Percentiles rank a stretch among this genome's conserved stretches.
Conservation (phyloP, 352 stramenopile genomes). For the Phytophthora hibernalis region DNA sequence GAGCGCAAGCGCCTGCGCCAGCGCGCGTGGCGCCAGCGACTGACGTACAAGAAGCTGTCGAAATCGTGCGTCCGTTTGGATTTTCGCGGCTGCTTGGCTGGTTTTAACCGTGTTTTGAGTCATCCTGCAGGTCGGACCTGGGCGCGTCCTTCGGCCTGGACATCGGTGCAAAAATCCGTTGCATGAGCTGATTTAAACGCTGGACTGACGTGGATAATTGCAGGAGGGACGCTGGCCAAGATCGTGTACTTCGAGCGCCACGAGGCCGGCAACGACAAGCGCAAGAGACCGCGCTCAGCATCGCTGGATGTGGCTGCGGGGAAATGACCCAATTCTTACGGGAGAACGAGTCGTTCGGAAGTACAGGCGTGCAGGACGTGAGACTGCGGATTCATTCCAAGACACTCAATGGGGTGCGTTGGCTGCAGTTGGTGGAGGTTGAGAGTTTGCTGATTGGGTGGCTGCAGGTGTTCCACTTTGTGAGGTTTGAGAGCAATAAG, state of each 20-base stretch:
- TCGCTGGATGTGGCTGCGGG: conserved; percentile 78
- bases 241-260: conserved; percentile 96
- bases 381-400: conserved; percentile 87
- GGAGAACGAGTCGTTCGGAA: conserved; percentile 82
- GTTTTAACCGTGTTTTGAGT: neutral
- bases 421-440: neutral
- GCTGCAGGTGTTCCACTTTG: conserved; percentile 95
- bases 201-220: conserved; percentile 3
- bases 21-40: conserved; percentile 70
- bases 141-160: conserved; percentile 87
- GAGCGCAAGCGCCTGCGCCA: conserved; percentile 74
- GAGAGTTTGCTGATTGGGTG: neutral
- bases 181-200: conserved; percentile 1
- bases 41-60: conserved; percentile 89
- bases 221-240: conserved; percentile 94
- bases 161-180: conserved; percentile 55
- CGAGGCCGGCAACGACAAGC: conserved; percentile 46
- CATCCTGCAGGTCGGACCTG: conserved; percentile 74
- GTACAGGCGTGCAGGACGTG: conserved; percentile 89
- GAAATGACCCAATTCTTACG: conserved; percentile 90
- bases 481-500: conserved; percentile 83
- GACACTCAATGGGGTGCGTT: conserved; percentile 87
- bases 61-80: conserved; percentile 74
- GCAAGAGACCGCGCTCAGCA: conserved; percentile 71
- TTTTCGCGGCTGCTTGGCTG: neutral